phyloP scores from a whole-genome alignment of 768 basidiomycete genomes.

The Sarcomyxa edulis region DNA sequence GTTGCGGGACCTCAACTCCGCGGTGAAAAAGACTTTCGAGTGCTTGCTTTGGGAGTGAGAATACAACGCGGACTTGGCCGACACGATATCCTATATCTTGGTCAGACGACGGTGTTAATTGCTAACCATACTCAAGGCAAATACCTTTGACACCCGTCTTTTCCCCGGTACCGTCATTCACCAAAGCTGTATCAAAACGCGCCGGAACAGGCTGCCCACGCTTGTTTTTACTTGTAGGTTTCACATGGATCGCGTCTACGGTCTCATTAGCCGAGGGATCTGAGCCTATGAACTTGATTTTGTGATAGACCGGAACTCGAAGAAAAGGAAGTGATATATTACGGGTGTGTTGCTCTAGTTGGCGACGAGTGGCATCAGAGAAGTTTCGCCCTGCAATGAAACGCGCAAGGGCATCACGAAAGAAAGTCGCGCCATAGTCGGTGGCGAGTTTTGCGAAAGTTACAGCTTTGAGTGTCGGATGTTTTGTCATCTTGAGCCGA shows the following conservation, averaged over 20 bases:
- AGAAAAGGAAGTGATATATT: conserved; percentile 14
- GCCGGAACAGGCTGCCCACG: conserved; percentile 12
- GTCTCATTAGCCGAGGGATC: conserved; percentile 12
- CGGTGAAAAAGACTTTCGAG: conserved; percentile 1
- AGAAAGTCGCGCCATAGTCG: conserved; percentile 19
- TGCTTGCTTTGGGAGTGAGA: conserved; percentile 11
- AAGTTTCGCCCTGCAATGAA: conserved; percentile 13
- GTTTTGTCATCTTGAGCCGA: conserved; percentile 15
- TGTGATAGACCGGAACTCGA: conserved; percentile 24
- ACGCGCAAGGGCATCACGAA: conserved; percentile 17
- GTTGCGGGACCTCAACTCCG: conserved; percentile 2
- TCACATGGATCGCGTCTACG: conserved; percentile 25
- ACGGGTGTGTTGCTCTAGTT: conserved; percentile 7
- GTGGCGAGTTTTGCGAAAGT: conserved; percentile 9
- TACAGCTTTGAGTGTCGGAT: conserved; percentile 17
- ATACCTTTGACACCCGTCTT: conserved; percentile 13
- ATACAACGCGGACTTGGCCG: conserved; percentile 17
- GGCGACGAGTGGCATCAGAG: background rate
- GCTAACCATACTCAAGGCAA: too few species aligned
- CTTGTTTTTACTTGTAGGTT: conserved; percentile 10
- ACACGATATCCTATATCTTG: conserved; percentile 21
- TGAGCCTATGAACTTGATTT: conserved; percentile 19
- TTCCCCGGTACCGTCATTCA: conserved; percentile 11
- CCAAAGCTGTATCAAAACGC: conserved; percentile 29
- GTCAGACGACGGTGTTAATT: too few species aligned